Evolutionary conservation across 441 rosid genomes (phyloP).

Genomic region (Populus hybrid): DNA sequence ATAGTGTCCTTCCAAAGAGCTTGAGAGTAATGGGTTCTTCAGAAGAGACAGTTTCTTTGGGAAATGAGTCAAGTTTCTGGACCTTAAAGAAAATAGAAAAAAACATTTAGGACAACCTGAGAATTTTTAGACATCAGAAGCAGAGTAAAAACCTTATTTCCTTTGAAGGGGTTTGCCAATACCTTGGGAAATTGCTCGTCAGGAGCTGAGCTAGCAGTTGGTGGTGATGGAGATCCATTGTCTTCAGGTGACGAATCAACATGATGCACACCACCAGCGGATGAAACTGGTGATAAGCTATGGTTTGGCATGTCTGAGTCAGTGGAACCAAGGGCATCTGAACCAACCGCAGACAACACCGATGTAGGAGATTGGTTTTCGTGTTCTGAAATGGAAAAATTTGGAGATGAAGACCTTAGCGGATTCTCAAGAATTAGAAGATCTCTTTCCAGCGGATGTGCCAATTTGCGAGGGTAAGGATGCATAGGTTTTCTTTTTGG

Average conservation of each 20-base stretch:
- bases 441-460: conserved; percentile 29
- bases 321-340: conserved; percentile 45
- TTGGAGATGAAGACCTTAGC: conserved; percentile 37
- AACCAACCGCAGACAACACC: conserved; percentile 56
- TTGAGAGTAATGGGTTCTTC: conserved; percentile 40
- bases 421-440: conserved; percentile 23
- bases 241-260: conserved; percentile 24
- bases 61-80: conserved; percentile 40
- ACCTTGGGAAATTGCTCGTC: conserved; percentile 40
- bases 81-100: conserved; percentile 23
- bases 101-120: background rate
- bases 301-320: conserved; percentile 41
- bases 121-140: background rate
- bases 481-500: conserved; percentile 82
- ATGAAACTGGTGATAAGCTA: conserved; percentile 56
- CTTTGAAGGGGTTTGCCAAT: background rate
- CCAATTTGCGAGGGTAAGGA: conserved; percentile 81
- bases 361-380: conserved; percentile 65
- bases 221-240: conserved; percentile 30
- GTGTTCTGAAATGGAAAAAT: conserved; percentile 35
- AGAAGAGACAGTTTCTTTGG: conserved; percentile 18
- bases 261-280: conserved; percentile 19
- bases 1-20: conserved; percentile 67
- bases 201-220: conserved; percentile 22
- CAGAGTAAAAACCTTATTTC: background rate